A percentile compares a stretch with the other conserved stretches of the same genome.
These are phyloP conservation scores for Akebia trifoliata DNA, from an alignment of 164 flowering plant genomes.

Conservation along the genomic window DNA sequence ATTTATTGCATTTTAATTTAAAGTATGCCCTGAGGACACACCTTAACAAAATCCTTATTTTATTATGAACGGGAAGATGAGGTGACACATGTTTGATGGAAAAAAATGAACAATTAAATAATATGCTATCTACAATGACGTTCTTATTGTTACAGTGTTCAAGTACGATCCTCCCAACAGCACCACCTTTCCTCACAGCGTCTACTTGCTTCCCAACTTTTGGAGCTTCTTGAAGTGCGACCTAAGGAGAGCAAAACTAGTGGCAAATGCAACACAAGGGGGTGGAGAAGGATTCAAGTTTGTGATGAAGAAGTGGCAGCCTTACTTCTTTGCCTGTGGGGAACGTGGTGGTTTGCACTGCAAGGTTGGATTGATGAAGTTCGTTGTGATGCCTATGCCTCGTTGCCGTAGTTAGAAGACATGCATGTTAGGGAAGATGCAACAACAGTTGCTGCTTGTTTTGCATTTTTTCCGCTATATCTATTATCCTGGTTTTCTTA, in stretches of 20 bases:
- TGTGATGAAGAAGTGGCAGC: slow-evolving; percentile 28
- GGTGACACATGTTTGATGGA: too few species aligned
- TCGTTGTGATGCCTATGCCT: slow-evolving; percentile 28
- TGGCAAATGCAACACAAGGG: slow-evolving; percentile 35
- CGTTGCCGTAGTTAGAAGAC: slow-evolving; percentile 9
- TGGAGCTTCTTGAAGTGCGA: slow-evolving; percentile 48
- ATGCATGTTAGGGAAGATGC: too few species aligned
- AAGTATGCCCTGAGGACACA: too few species aligned
- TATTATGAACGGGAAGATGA: too few species aligned
- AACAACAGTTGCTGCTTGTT: too few species aligned
- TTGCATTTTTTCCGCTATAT: too few species aligned
- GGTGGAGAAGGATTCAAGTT: slow-evolving; percentile 43
- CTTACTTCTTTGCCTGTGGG: slow-evolving; percentile 44
- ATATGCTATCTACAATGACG: too few species aligned
- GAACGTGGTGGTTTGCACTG: slow-evolving; percentile 36
- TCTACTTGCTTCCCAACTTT: slow-evolving; percentile 41
- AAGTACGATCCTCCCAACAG: slow-evolving; percentile 42
- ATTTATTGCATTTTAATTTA: too few species aligned
- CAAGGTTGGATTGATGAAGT: slow-evolving; percentile 42
- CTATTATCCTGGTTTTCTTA: too few species aligned
- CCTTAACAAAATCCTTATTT: too few species aligned
- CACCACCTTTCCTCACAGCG: slow-evolving; percentile 38
- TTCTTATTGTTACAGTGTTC: slow-evolving; percentile 32
- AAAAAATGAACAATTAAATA: too few species aligned
- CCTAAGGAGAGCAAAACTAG: slow-evolving; percentile 29